Evolutionary conservation across 1,284 basidiomycete species (phyloP).

Genomic region (Takashimella koratensis): DNA sequence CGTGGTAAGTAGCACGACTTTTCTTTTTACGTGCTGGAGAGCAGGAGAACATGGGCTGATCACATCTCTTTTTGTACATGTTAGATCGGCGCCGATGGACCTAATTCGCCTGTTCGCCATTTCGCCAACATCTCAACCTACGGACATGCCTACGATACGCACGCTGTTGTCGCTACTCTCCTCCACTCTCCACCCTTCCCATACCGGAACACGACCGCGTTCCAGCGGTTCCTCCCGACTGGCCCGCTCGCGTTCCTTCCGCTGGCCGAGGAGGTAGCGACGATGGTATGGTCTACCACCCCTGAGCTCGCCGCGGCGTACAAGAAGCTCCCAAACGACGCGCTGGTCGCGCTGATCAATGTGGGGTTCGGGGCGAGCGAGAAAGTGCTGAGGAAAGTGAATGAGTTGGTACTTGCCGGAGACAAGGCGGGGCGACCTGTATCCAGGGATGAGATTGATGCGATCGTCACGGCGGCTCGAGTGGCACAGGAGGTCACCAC

Average conservation of each 20-base stretch:
- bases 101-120: slow-evolving; percentile 85
- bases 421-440: slow-evolving; percentile 28
- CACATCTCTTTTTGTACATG: no score
- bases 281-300: slow-evolving; percentile 92
- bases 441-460: slow-evolving; percentile 18
- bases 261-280: slow-evolving; percentile 68
- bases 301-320: slow-evolving; percentile 72
- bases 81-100: slow-evolving; percentile 96
- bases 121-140: slow-evolving; percentile 84
- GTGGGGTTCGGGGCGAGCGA: slow-evolving; percentile 86
- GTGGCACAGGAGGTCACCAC: not conserved
- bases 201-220: slow-evolving; percentile 72
- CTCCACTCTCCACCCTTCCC: slow-evolving; percentile 57
- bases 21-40: no score
- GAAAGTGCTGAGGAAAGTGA: slow-evolving; percentile 65
- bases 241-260: slow-evolving; percentile 93
- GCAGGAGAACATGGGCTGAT: no score
- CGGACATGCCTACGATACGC: slow-evolving; percentile 88
- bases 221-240: slow-evolving; percentile 91
- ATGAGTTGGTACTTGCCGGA: slow-evolving; percentile 58
- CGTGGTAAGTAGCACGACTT: slow-evolving; percentile 39
- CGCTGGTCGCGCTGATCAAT: slow-evolving; percentile 76
- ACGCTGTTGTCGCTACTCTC: slow-evolving; percentile 88
- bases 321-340: slow-evolving; percentile 62
- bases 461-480: slow-evolving; percentile 17